Base-by-base conservation (phyloP, 805 yeast species). In the Wickerhamiella lipophila region DNA sequence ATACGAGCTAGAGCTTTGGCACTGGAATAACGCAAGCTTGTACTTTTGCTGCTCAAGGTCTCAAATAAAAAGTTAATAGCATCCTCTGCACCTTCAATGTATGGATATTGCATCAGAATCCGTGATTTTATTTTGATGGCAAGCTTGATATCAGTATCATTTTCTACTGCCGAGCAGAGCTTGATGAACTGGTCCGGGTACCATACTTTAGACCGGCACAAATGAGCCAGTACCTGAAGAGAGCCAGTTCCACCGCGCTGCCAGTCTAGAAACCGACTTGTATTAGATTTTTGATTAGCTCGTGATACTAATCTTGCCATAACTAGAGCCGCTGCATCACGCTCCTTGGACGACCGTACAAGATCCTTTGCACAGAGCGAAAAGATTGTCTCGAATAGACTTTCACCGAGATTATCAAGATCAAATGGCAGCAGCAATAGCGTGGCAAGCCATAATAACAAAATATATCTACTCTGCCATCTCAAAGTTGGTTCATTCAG, bases 361-460 rank as follows among this genome's bases (percentile, higher is more conserved):
- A 75, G 61, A 47, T 61, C 64, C 1, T 40, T 36, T 3, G 60
- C 44, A 0, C 73, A 70, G 6, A 72, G 52, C 0, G 55, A 50
- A 40, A 68, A 71, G 1, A 80, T 56, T 2, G 60, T 47, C 1
- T 56, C 53, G 3, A 73, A 60, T 0, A 62, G 49, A 0, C 58
- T 50, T 2, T 60, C 53, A 1, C 63, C 63, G 13, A 80, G 62
- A 0, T 64, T 53, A 1, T 61, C 63, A 22, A 88, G 65, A 1
- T 75, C 71, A 58, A 88, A 87, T 0, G 97, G 96, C 0, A 79
- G 76, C n/a, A 83, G 65, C 0, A 78, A 72, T 19, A 87, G 64
- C 8, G 80, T 76, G 0, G 81, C 72, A 8, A 85, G 68, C 95
- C 95, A 88, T 2, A 82, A 66, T 7, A 86, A 62, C 38, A 78